Conservation (phyloP, 1,284 basidiomycete genomes). For the Heterobasidion annosum region DNA sequence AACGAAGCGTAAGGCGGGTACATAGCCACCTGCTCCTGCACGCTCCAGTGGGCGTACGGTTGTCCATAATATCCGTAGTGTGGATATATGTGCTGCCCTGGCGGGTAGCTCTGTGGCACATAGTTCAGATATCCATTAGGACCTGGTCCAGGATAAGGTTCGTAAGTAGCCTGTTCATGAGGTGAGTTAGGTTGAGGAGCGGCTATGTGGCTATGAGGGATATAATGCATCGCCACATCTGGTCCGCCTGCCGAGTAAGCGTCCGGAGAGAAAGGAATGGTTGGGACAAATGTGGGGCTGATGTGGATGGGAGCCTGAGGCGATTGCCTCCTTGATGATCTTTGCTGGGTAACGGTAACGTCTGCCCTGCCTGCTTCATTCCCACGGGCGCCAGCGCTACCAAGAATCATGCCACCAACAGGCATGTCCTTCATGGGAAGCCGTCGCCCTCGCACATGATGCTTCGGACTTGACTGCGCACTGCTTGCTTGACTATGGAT, state of each 20-base stretch:
- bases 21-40: background rate
- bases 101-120: constrained; percentile 15
- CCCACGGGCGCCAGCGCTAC: background rate
- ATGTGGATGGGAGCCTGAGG: background rate
- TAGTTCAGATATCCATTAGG: constrained; percentile 7
- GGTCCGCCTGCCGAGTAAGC: background rate
- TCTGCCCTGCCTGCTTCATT: background rate
- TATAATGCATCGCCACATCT: background rate
- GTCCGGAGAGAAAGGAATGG: background rate
- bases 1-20: constrained; percentile 8
- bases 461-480: constrained; percentile 32
- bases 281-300: background rate
- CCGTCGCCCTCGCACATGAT: constrained; percentile 11
- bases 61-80: constrained; percentile 22
- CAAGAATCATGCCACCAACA: background rate
- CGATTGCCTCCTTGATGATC: background rate
- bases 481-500: constrained; percentile 32
- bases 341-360: background rate
- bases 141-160: constrained; percentile 6
- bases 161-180: constrained; percentile 5
- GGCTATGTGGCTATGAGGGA: background rate
- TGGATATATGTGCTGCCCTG: constrained; percentile 22
- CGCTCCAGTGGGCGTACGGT: constrained; percentile 9
- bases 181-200: constrained; percentile 11
- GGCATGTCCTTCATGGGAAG: constrained; percentile 2